phyloP scores from a whole-genome alignment of 257 asterid genomes.

The Solanum chilense region DNA sequence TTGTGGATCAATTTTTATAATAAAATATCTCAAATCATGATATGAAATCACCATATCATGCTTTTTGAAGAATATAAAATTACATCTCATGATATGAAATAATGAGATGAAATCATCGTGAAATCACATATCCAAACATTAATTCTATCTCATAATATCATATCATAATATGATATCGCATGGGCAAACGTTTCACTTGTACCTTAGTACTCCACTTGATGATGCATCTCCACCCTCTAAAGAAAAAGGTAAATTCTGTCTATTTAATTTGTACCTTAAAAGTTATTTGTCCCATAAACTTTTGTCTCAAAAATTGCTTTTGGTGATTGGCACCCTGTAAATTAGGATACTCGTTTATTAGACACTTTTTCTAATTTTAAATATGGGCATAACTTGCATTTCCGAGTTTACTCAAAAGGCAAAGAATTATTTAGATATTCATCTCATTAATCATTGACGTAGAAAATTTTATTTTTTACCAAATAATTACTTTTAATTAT shows the following conservation, averaged over 20 bases:
- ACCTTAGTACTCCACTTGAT: not conserved
- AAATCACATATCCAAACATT: no score
- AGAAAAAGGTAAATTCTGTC: not conserved
- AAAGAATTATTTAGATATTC: no score
- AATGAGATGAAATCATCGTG: rapidly evolving
- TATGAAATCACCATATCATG: no score
- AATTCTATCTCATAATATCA: rapidly evolving
- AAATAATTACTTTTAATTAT: not conserved
- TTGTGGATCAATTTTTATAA: no score
- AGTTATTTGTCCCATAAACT: not conserved
- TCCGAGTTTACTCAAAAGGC: no score
- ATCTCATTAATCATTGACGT: rapidly evolving
- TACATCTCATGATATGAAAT: no score
- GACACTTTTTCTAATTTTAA: not conserved
- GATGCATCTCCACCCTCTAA: not conserved
- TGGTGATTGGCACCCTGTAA: not conserved
- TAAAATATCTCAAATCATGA: no score
- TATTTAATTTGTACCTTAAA: not conserved
- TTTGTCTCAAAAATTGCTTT: not conserved
- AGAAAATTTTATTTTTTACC: no score
- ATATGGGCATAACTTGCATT: no score
- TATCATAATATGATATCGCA: no score
- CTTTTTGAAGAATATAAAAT: no score
- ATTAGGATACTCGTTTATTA: not conserved
- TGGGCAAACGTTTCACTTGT: not conserved